Percentiles rank a stretch among this genome's conserved stretches.
phyloP scores from a whole-genome alignment of 441 rosid species.

The Adansonia madagascariensis region DNA sequence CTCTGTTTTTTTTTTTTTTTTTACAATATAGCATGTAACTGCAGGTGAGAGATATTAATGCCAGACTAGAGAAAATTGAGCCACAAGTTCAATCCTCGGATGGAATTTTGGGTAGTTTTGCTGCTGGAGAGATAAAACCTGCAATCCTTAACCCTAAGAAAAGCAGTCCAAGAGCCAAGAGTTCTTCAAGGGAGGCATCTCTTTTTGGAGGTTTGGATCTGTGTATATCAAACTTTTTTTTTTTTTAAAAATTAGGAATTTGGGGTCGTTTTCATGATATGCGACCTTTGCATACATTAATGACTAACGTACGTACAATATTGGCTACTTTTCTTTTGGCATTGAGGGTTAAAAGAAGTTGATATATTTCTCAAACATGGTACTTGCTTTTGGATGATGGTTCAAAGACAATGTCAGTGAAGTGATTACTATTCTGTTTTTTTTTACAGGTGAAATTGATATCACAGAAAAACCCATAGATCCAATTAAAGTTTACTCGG shows the following conservation, averaged over 20 bases:
- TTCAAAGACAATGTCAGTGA: background rate
- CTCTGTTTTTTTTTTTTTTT: background rate
- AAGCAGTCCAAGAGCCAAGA: constrained; percentile 89
- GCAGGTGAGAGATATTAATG: constrained; percentile 96
- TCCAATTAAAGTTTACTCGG: constrained; percentile 84
- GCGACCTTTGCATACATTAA: background rate
- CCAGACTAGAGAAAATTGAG: constrained; percentile 89
- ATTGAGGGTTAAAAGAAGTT: constrained; percentile 16
- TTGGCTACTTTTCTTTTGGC: constrained; percentile 14
- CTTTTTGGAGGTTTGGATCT: constrained; percentile 74
- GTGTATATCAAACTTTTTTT: constrained; percentile 21
- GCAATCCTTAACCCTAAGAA: constrained; percentile 58
- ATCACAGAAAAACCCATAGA: constrained; percentile 73
- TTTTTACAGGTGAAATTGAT: constrained; percentile 69
- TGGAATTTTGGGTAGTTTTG: constrained; percentile 53
- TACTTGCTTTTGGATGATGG: background rate
- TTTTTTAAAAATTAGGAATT: background rate
- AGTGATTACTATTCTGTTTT: background rate
- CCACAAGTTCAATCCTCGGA: constrained; percentile 72
- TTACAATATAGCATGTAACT: constrained; percentile 21
- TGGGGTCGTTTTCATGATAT: background rate
- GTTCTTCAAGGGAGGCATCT: constrained; percentile 75
- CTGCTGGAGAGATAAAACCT: constrained; percentile 63
- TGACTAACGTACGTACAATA: background rate
- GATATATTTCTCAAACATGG: constrained; percentile 10